Base-by-base conservation (phyloP, 148 eudicot species). In the Rhododendron vialii region DNA sequence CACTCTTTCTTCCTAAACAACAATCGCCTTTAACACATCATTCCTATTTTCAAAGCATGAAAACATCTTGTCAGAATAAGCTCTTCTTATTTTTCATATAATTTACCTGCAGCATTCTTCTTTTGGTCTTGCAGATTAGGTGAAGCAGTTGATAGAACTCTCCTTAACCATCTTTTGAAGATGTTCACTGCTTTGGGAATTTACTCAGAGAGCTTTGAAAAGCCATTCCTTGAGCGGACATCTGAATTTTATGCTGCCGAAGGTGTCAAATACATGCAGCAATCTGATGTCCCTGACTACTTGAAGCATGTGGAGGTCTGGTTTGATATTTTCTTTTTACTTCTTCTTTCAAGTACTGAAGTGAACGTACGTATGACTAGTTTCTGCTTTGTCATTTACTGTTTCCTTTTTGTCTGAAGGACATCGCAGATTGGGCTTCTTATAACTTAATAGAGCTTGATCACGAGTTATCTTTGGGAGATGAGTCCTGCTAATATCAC, bases 71-170 rank as follows among this genome's bases (percentile, higher is more conserved):
- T 17, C 20, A 77, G 80, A 20, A 78, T 47, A 22, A 45, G 55
- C 53, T 80, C 51, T 85, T 33, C n/a, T 47, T 55, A 50, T 13
- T 71, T 84, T 43, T 30, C 18, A 14, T 28, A n/a, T 76, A 5
- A 4, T 41, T 87, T 35, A 67, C 53, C 53, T 51, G 74, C 38
- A 43, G 65, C 36, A 63, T 57, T 55, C 67, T 87, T 33, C 87
- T 11, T 61, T 69, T 87, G 59, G 65, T 84, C 48, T 88, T 92
- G 84, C 93, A 96, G 99, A 89, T 88, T 92, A 87, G 98, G 99
- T 47, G 99, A 96, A 91, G 93, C 99, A 84, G 94, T 93, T 89
- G 96, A 96, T 89, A 96, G 98, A 91, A 95, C 98, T 91, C 98
- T 95, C 30, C 95, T 96, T 83, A 95, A 93, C 84, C 98, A 96